Base-by-base conservation (phyloP, 176 grass and related monocot genomes). In the Tillandsia leiboldiana region DNA sequence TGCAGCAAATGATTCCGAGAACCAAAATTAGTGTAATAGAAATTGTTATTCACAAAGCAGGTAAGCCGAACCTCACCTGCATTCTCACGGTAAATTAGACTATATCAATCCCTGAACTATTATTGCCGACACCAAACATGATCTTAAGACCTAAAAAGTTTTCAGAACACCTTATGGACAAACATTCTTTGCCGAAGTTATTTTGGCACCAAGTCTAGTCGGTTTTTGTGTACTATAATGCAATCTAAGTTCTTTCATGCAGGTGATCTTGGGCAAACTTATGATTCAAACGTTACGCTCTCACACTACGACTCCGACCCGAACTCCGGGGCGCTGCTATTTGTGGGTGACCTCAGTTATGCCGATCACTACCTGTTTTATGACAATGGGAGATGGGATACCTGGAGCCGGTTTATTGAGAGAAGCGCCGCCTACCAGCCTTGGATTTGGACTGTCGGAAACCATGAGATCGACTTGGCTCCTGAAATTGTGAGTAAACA, bases 231-330 rank as follows among this genome's bases (percentile, higher is more conserved):
- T 24, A 12, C 48, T 47, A 26, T 14, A 20, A 12, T 48, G 24
- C 10, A 24, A 3, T 15, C 50, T 64, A 8, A 26, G 64, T 65
- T 66, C 17, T 22, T 15, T 51, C 23, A 12, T 69, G 66, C 74
- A 91, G 88, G 88, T 5, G 88, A 91, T 80, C 88, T 91, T 0
- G 84, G 88, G 6, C 88, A 87, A 76, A 91, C 75, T 24, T 91
- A 72, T 71, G 88, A 91, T 68, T 91, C 88, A 14, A 91, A 91
- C 69, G 15, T 2, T 8, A 91, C 88, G 51, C 68, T 91, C 12
- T 66, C 84, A 1, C 88, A 91, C 72, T 87, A 87, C 61, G 81
- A 87, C 23, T 48, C 51, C 0, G 67, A 80, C 52, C 68, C 82
- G 48, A 80, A 73, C 26, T 78, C 71, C 26, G 78, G 77, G 49